These are phyloP conservation scores for Dendryphion nanum DNA, from an alignment of 2,329 filamentous ascomycete genomes.

Conservation along the genomic window DNA sequence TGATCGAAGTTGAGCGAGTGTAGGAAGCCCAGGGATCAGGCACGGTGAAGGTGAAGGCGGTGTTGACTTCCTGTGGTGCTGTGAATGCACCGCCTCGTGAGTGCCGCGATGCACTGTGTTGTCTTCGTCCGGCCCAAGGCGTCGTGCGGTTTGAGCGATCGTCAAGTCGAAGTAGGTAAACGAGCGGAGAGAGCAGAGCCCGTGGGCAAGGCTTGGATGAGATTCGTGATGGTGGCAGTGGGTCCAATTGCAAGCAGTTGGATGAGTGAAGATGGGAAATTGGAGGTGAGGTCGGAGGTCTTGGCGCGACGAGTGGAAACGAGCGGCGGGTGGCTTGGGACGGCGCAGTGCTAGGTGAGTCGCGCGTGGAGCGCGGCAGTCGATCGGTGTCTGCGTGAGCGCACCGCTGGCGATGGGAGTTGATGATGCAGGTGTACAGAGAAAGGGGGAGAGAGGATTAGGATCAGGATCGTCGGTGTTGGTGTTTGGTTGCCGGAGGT, in stretches of 20 bases:
- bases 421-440: too few relatives aligned
- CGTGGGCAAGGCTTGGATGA: conserved; percentile 4
- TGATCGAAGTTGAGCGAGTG: background rate
- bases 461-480: too few relatives aligned
- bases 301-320: conserved; percentile 32
- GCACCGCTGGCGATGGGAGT: too few relatives aligned
- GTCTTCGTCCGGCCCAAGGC: background rate
- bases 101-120: too few relatives aligned
- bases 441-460: too few relatives aligned
- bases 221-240: conserved; percentile 17
- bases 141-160: conserved; percentile 3
- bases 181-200: conserved; percentile 6
- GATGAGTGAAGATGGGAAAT: conserved; percentile 31
- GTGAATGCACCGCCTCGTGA: too few relatives aligned
- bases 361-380: conserved; percentile 3
- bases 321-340: conserved; percentile 26
- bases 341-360: conserved; percentile 22
- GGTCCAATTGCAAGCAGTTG: conserved; percentile 22
- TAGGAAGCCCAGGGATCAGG: too few relatives aligned
- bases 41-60: too few relatives aligned
- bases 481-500: too few relatives aligned
- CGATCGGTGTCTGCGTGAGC: too few relatives aligned
- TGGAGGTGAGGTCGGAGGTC: conserved; percentile 27
- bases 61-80: too few relatives aligned
- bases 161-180: conserved; percentile 5